Conservation (phyloP, 164 flowering plant species). For the Chimonanthus salicifolius region DNA sequence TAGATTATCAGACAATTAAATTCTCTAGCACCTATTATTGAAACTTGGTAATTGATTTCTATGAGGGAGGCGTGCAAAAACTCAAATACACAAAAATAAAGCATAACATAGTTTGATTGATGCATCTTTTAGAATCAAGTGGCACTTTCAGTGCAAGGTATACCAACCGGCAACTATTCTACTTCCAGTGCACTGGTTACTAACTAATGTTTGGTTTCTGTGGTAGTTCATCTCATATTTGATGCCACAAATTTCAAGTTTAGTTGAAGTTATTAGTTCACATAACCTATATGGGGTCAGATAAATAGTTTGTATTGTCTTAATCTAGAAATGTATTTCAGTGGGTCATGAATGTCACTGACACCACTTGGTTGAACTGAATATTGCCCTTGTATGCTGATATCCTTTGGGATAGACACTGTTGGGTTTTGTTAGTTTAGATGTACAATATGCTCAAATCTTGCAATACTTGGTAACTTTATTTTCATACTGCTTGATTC, state of each 20-base stretch:
- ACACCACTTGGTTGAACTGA: background rate
- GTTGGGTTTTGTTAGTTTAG: background rate
- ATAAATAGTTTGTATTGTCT: too few species aligned
- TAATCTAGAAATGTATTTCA: too few species aligned
- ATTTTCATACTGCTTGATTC: background rate
- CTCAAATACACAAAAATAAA: too few species aligned
- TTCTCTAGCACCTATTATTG: too few species aligned
- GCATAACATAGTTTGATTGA: background rate
- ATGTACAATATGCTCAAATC: background rate
- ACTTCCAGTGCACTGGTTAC: background rate
- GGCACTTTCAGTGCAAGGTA: background rate
- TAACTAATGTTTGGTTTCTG: background rate
- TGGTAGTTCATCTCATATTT: background rate
- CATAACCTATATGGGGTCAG: too few species aligned
- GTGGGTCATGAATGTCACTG: too few species aligned
- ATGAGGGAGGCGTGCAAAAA: too few species aligned
- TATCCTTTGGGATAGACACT: background rate
- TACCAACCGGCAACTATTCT: background rate
- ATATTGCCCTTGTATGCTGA: background rate
- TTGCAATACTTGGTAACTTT: too few species aligned
- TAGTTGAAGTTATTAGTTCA: background rate
- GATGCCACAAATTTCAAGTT: background rate
- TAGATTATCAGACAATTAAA: too few species aligned
- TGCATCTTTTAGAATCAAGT: background rate
- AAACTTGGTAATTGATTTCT: too few species aligned